Evolutionary conservation across 2,329 filamentous ascomycete species (phyloP).

Genomic region (Bipolaris cookei): DNA sequence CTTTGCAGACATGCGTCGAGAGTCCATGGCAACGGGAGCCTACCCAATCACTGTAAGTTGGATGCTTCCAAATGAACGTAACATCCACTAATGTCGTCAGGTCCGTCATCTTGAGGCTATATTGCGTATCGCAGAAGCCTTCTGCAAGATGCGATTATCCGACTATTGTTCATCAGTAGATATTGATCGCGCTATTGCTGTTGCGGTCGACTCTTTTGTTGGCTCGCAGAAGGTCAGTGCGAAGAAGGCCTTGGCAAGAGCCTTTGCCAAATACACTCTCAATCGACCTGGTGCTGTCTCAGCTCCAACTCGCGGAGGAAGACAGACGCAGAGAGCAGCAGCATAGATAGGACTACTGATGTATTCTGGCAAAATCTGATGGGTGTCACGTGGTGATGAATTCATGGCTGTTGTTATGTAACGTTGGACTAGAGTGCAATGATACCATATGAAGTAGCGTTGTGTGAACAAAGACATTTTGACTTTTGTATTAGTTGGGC

Average conservation of each 20-base stretch:
- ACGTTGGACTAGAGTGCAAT: constrained; percentile 15
- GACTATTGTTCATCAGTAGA: constrained; percentile 91
- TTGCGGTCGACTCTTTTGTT: constrained; percentile 95
- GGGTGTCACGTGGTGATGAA: constrained; percentile 7
- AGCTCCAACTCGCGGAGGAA: constrained; percentile 31
- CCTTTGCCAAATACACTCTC: constrained; percentile 88
- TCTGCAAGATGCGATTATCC: constrained; percentile 97
- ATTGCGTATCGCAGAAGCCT: constrained; percentile 91
- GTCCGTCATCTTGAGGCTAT: constrained; percentile 97
- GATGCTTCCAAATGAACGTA: background rate
- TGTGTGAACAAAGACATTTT: background rate
- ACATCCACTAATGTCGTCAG: constrained; percentile 55
- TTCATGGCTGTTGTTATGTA: constrained; percentile 12
- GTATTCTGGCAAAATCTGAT: constrained; percentile 2
- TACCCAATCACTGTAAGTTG: constrained; percentile 92
- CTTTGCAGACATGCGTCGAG: constrained; percentile 94
- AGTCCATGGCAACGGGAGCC: constrained; percentile 89
- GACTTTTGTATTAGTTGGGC: background rate
- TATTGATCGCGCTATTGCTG: constrained; percentile 95
- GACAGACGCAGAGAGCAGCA: constrained; percentile 38
- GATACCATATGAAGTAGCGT: constrained; percentile 22
- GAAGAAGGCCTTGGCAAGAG: constrained; percentile 92
- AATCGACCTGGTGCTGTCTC: constrained; percentile 53
- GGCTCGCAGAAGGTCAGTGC: constrained; percentile 96
- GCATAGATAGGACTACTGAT: constrained; percentile 22